Base-by-base conservation (phyloP, 495 filamentous ascomycete genomes). In the Chaetomium cochliodes region DNA sequence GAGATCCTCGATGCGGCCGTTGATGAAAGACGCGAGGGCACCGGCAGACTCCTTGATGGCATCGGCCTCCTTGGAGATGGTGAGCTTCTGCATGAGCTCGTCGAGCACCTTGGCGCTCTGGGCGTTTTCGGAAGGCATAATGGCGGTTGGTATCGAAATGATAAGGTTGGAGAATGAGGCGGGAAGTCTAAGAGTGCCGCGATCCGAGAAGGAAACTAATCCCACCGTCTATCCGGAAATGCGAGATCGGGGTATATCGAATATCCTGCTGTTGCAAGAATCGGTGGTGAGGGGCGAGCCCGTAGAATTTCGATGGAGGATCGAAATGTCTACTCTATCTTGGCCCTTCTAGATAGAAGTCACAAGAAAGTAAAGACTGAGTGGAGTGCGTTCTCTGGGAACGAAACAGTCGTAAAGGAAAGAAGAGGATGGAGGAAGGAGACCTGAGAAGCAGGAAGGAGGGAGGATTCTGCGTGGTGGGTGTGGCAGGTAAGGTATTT, bases 41-140 rank as follows among this genome's bases (percentile, higher is more conserved):
- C 59, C 67, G 33, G 80, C 75, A 30, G 80, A 74, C 54, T 82
- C 77, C 77, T 83, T 83, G 69, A 76, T 70, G 58, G 77, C 76
- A 54, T 74, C 77, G 26, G 80, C 79, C 69, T 83, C 80, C 69
- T 81, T 82, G 69, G 80, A 79, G 70, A 83, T 68, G 67, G 76
- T 80, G 71, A 83, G 80, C 77, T 82, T 80, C 68, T 81, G 73
- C 76, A 83, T 79, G 51, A 83, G 74, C 65, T 83, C 80, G 49
- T 83, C 79, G 57, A 83, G 74, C 49, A 82, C 73, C 80, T 82
- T 80, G 73, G 77, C 58, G 72, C 79, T 81, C 73, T 79, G 64
- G 63, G 80, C 80, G 72, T 81, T 81, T 70, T 81, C 80, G 61
- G 73, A 64, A 60, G 71, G 70, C 71, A 76, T 76, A 55, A 65